Base-by-base conservation (phyloP, 1,284 basidiomycete species). In the Taiwanofungus camphoratus region DNA sequence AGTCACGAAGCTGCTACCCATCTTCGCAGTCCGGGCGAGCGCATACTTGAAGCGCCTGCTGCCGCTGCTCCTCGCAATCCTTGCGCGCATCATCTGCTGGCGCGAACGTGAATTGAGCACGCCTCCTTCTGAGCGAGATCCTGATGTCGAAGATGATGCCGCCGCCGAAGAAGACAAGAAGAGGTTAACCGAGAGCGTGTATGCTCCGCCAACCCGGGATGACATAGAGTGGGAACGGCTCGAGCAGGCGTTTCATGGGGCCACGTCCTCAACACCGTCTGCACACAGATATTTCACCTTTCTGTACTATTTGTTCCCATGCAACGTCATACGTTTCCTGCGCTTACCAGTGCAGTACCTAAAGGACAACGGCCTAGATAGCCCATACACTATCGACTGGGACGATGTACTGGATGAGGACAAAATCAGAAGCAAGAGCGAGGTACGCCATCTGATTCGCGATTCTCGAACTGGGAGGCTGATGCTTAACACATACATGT, bases 251-350 rank as follows among this genome's bases (percentile, higher is more conserved):
- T 78, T 83, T 53, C 63, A 71, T 43, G 66, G 70, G 12, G 66
- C 68, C 2, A 62, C 69, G 9, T 70, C 76, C 5, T 64, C 68
- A 16, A 61, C 74, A 2, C 85, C 84, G 27, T 72, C 74, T 15
- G 70, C 74, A 12, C 72, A 76, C 29, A 71, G 70, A 42, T 83
- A 75, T 56, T 93, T 92, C 66, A 84, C 85, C 5, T 73, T 79
- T 43, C 67, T 94, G 51, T 94, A 92, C 63, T 93, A 90, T 54
- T 75, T 94, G 41, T 94, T 87, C 62, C 91, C 91, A 2, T 86
- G 82, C 68, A 92, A 92, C 66, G 68, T 83, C 36, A 67, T 93
- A 45, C 73, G 72, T 46, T 93, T 93, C 61, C 61, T 92, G 48
- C 78, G 79, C 39, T 65, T 68, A 24, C 87, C 91, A 3, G 68